Base-by-base conservation (phyloP, 108 stramenopile species). In the Parietichytrium sp. region DNA sequence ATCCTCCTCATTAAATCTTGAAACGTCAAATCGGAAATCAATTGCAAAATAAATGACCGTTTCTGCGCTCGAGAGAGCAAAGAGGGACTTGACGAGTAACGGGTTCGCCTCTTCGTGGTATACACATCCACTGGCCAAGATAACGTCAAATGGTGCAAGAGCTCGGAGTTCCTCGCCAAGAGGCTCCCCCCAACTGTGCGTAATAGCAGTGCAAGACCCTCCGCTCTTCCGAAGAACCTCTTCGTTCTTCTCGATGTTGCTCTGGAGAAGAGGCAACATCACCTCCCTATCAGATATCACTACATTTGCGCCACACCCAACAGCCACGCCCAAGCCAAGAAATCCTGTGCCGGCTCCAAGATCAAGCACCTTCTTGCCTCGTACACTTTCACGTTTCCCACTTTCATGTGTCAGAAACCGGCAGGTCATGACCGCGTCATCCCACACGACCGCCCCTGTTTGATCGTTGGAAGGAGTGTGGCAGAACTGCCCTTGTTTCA, bases 41-140 rank as follows among this genome's bases (percentile, higher is more conserved):
- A 72, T 72, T 8, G 61, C 61, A 16, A 72, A 33, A 27, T 72
- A 72, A 27, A 72, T 27, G 61, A 45, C 61, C 23, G 38, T 42
- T 6, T 33, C 45, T 0, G 38, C 10, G 15, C 20, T 42, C 42
- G 61, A 16, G 38, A 72, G 42, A n/a, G 42, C 20, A 13, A 33
- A n/a, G 23, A 72, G 42, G 29, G 61, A 72, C 20, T 72, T 7
- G 16, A 72, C 23, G 13, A 72, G 33, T 16, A 42, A 33, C 12
- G 61, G 61, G 42, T 72, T 72, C 6, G 61, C 61, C 42, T 72
- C 61, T 42, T 72, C 61, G 25, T 72, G 61, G 33, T 72, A 72
- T n/a, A 72, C 45, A 20, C 61, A 72, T 7, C 61, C 61, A 25
- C 61, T 72, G 15, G 38, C 33, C 3, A 72, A 25, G 38, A 72